Evolutionary conservation across 176 grass and related monocot genomes (phyloP).

Genomic region (Carex scoparia): DNA sequence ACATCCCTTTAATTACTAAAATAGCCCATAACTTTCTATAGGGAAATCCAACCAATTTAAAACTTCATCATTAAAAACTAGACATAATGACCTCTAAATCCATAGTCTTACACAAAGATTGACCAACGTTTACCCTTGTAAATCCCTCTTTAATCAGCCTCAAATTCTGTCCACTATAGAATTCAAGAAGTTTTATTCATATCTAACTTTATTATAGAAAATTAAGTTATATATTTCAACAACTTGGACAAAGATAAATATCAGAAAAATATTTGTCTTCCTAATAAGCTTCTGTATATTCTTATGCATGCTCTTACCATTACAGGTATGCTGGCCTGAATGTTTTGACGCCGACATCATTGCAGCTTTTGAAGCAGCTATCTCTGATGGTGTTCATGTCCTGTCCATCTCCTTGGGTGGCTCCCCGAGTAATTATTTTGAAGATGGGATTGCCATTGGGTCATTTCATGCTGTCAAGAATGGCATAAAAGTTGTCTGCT

Average conservation of each 20-base stretch:
- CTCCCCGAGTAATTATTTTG: slow-evolving; percentile 5
- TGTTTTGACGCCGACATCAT: slow-evolving; percentile 63
- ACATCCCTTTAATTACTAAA: no score
- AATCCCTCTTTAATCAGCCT: no score
- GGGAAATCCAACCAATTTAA: no score
- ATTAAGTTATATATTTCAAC: no score
- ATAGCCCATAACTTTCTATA: no score
- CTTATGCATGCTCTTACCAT: neutral
- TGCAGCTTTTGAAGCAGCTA: slow-evolving; percentile 63
- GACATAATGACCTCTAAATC: no score
- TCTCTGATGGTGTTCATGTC: slow-evolving; percentile 65
- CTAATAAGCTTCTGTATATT: neutral
- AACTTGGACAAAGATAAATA: neutral
- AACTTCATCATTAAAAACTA: no score
- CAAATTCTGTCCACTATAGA: no score
- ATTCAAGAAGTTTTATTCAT: no score
- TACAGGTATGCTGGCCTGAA: slow-evolving; percentile 44
- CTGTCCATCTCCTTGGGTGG: slow-evolving; percentile 19
- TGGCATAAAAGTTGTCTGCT: slow-evolving; percentile 58
- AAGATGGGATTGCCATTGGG: slow-evolving; percentile 44
- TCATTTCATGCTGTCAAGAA: slow-evolving; percentile 63
- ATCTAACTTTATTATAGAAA: no score
- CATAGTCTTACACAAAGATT: no score
- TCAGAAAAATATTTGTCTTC: neutral
- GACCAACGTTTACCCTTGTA: no score